Evolutionary conservation across 2,329 filamentous ascomycete genomes (phyloP).

Genomic region (Fusarium tanahbumbuense): DNA sequence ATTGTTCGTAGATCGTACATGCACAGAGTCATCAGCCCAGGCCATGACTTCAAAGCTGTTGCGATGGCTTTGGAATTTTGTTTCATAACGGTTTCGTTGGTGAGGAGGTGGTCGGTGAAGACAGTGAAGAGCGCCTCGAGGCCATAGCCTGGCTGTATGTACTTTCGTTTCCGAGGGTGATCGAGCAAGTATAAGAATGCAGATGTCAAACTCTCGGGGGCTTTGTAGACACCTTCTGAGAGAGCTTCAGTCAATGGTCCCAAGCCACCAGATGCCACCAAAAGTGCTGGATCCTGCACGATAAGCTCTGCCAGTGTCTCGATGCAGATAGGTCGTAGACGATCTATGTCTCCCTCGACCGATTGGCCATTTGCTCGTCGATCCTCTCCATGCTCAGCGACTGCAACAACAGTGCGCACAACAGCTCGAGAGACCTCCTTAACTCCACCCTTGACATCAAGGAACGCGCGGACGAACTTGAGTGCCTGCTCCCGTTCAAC

Average conservation of each 20-base stretch:
- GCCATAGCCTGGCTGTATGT: slow-evolving; percentile 88
- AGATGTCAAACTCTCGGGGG: slow-evolving; percentile 86
- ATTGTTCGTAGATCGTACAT: slow-evolving; percentile 90
- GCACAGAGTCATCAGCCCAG: slow-evolving; percentile 86
- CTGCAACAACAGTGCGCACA: slow-evolving; percentile 87
- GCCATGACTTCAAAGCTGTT: slow-evolving; percentile 92
- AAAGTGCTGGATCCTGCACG: slow-evolving; percentile 82
- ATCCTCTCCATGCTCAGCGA: slow-evolving; percentile 90
- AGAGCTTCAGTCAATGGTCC: slow-evolving; percentile 91
- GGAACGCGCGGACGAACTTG: slow-evolving; percentile 93
- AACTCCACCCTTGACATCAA: slow-evolving; percentile 94
- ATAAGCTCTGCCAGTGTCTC: slow-evolving; percentile 94
- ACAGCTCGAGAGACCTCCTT: slow-evolving; percentile 88
- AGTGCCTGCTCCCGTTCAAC: slow-evolving; percentile 96
- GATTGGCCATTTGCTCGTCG: slow-evolving; percentile 78
- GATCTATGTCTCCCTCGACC: slow-evolving; percentile 81
- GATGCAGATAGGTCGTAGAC: slow-evolving; percentile 88
- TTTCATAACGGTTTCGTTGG: slow-evolving; percentile 74
- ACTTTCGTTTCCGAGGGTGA: slow-evolving; percentile 81
- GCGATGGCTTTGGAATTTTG: slow-evolving; percentile 93
- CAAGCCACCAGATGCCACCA: slow-evolving; percentile 86
- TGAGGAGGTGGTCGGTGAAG: slow-evolving; percentile 83
- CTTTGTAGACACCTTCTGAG: slow-evolving; percentile 89
- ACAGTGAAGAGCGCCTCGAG: slow-evolving; percentile 90
- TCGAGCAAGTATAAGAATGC: slow-evolving; percentile 94